Base-by-base conservation (phyloP, 352 stramenopile species). In the Saprolegnia parasitica region DNA sequence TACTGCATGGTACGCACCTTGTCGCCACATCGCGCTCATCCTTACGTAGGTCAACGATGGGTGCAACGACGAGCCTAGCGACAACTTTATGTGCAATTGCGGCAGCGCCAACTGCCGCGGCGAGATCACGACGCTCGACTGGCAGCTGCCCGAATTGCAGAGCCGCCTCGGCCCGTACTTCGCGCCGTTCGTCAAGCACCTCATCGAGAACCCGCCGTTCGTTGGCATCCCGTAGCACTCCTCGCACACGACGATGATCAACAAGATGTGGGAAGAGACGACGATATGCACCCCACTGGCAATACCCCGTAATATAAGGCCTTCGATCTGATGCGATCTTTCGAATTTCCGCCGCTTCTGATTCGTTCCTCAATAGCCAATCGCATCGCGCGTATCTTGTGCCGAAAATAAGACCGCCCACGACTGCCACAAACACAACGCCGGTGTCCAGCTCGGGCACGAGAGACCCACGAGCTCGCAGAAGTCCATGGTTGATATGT, bases 31-130 rank as follows among this genome's bases (percentile, higher is more conserved):
- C 4, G 11, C 35, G 24, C 18, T 26, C 16, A 60, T 60, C 24
- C 24, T 26, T 10, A 8, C 52, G n/a, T 60, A 60, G 52, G 52
- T 70, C 18, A 70, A 70, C 42, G 63, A 70, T n/a, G 63, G 63
- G 4, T 42, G 16, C n/a, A 70, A 70, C 39, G 47, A 57, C 23
- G 23, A 70, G n/a, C 63, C 63, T 3, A 70, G 63, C 54, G 63
- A 70, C 54, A 70, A 70, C 46, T 70, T 70, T 52, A 54, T 52
- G 32, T 70, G 63, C 54, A 70, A 61, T 52, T 70, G 63, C 29
- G 63, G 63, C 35, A 70, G 63, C 54, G 35, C n/a, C n/a, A 70
- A 70, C 37, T 70, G 63, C 32, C 63, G 63, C 20, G 26, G 42
- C 8, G 55, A 52, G 5, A 61, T 70, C 37, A 70, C 63, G 11